Evolutionary conservation across 2,329 filamentous ascomycete genomes (phyloP), one percentile per base, ranked within the genome.

Genomic region (Aspergillus terreus): DNA sequence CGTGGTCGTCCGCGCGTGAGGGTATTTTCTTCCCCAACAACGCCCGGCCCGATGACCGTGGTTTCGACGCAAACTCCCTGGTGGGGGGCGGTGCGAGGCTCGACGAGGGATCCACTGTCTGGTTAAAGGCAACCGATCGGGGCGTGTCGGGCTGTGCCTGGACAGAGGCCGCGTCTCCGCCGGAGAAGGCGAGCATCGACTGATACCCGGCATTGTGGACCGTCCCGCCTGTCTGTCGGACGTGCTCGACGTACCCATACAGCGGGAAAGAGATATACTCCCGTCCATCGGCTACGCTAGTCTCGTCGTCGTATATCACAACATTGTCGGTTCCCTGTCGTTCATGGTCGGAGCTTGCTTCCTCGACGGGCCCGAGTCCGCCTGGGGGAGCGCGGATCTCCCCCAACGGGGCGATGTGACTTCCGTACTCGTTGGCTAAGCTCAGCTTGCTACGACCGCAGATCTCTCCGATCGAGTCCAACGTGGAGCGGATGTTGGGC

Each of bases 391-490:
- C 71, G 40, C 69, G 68, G 56, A 84, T 82, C 63, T 84, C 81
- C 36, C 81, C 82, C 49, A 83, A 71, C 0, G 82, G 82, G 19
- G 82, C 82, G 33, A 84, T 75, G 64, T 85, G 82, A 41, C 81
- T 81, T 32, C 76, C 78, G 63, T 85, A 83, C 62, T 85, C 82
- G 60, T 85, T 81, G 9, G 82, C 81, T 53, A 85, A 68, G 58
- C 81, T 84, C 61, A 84, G 70, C 57, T 78, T 78, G 65, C 80
- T 85, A 53, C 81, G 75, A 3, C 82, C 82, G 58, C 81, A 83
- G 53, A 85, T 84, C 59, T 84, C 81, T 21, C 82, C 81, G 58
- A 85, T 85, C 14, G 80, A 79, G 60, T 84, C 79, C 48, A 85
- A 75, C 9, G 82, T 82, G 12, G 70, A 70, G 55, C 78, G 72